Conservation (phyloP, 2,329 filamentous ascomycete genomes). For the Talaromyces piceae region DNA sequence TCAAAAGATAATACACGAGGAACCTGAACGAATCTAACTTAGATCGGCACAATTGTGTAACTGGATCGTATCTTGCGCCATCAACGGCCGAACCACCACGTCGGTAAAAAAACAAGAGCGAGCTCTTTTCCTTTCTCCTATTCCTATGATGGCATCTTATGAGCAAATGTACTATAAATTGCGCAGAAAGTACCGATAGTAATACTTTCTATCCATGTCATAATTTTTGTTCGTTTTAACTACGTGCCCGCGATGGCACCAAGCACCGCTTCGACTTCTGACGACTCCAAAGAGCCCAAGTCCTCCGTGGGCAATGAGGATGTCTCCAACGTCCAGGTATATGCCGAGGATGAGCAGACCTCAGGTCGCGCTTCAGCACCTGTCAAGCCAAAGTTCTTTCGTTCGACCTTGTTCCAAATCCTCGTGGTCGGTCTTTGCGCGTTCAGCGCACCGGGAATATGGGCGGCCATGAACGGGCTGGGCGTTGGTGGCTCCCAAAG, state of each 20-base stretch:
- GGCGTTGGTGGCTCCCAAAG: slow-evolving; percentile 37
- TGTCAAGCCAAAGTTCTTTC: slow-evolving; percentile 22
- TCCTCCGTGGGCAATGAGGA: not conserved
- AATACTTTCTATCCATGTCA: not conserved
- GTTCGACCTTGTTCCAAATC: slow-evolving; percentile 39
- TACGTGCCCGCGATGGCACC: not conserved
- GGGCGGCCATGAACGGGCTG: slow-evolving; percentile 39
- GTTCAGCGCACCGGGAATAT: slow-evolving; percentile 38
- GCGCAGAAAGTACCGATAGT: no score
- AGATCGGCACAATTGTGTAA: not conserved
- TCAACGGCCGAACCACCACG: not conserved
- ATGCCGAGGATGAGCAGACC: not conserved
- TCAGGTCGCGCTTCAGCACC: not conserved
- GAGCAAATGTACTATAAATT: no score
- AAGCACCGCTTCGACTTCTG: not conserved
- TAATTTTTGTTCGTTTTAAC: no score
- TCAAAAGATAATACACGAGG: not conserved
- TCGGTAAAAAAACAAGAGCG: not conserved
- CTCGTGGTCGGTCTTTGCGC: slow-evolving; percentile 33
- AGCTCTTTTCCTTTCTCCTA: no score
- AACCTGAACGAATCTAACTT: no score
- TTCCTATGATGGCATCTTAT: no score
- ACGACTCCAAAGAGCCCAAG: not conserved
- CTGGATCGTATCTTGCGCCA: not conserved
- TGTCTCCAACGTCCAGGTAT: not conserved